Conservation (phyloP, 1,284 basidiomycete genomes). For the Polyporus tsugae region DNA sequence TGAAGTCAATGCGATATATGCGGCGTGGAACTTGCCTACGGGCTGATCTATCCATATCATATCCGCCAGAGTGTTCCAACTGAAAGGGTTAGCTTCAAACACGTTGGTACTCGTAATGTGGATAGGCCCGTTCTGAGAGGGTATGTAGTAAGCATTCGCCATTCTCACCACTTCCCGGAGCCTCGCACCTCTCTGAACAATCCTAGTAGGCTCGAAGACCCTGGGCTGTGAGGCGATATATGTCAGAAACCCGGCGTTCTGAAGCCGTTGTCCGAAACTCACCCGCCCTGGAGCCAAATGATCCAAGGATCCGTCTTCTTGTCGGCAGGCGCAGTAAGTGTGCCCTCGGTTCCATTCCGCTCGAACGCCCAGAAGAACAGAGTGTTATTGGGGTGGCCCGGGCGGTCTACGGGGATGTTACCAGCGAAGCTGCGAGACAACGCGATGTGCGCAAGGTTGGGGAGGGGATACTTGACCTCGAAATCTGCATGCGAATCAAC, state of each 20-base stretch:
- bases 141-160: not conserved
- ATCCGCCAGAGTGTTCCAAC: conserved; percentile 70
- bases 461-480: conserved; percentile 49
- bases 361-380: conserved; percentile 77
- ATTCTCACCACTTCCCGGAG: not conserved
- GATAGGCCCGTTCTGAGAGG: conserved; percentile 71
- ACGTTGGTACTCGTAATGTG: conserved; percentile 61
- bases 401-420: conserved; percentile 69
- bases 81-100: conserved; percentile 55
- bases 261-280: not conserved
- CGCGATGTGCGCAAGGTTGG: conserved; percentile 61
- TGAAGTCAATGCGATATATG: not conserved
- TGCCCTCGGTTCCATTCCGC: conserved; percentile 60
- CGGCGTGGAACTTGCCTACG: conserved; percentile 43
- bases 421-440: conserved; percentile 70
- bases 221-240: conserved; percentile 48
- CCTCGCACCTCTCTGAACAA: conserved; percentile 65
- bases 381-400: conserved; percentile 63
- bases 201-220: conserved; percentile 73
- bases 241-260: no score
- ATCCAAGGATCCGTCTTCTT: conserved; percentile 66
- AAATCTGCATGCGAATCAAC: conserved; percentile 30
- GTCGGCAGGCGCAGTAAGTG: conserved; percentile 53
- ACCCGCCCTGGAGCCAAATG: conserved; percentile 78
- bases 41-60: conserved; percentile 79